Evolutionary conservation across 495 filamentous ascomycete species (phyloP).

Genomic region (Aspergillus saccharolyticus): DNA sequence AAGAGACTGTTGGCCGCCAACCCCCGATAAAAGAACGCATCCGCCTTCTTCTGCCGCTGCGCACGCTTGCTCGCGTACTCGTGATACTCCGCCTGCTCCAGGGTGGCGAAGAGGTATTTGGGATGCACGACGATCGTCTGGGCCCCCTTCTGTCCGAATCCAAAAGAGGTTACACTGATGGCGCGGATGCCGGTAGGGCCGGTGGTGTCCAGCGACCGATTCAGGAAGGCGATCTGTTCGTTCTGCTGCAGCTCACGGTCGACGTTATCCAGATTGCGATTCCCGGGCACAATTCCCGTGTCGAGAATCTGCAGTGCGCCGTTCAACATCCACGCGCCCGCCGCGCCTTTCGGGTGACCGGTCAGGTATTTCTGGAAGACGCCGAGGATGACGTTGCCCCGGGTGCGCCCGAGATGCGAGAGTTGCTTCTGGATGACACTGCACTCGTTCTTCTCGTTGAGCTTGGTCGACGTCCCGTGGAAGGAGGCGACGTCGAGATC

Average conservation of each 20-base stretch:
- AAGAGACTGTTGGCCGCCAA: neutral
- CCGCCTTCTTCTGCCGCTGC: neutral
- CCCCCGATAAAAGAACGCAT: too few relatives aligned
- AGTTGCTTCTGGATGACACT: conserved; percentile 96
- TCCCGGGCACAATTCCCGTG: conserved; percentile 90
- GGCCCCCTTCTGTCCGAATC: conserved; percentile 96
- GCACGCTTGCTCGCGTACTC: conserved; percentile 53
- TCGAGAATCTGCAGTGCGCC: conserved; percentile 93
- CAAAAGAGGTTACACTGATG: conserved; percentile 97
- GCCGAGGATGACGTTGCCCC: conserved; percentile 92
- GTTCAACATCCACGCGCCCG: conserved; percentile 99
- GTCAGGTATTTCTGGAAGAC: conserved; percentile 99
- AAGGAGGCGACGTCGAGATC: conserved; percentile 93
- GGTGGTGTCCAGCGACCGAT: conserved; percentile 76
- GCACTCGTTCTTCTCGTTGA: conserved; percentile 99
- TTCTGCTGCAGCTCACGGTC: conserved; percentile 96
- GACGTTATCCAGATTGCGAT: conserved; percentile 97
- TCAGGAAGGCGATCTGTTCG: conserved; percentile 93
- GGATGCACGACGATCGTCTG: conserved; percentile 94
- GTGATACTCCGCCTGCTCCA: conserved; percentile 34
- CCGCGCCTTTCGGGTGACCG: conserved; percentile 97
- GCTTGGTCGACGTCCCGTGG: conserved; percentile 97
- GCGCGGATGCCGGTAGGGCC: conserved; percentile 77
- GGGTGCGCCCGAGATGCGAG: conserved; percentile 85
- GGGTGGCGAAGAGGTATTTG: conserved; percentile 84